These are phyloP conservation scores for Crinitomyces ghanaensis DNA, from an alignment of 805 yeast species.

Conservation along the genomic window DNA sequence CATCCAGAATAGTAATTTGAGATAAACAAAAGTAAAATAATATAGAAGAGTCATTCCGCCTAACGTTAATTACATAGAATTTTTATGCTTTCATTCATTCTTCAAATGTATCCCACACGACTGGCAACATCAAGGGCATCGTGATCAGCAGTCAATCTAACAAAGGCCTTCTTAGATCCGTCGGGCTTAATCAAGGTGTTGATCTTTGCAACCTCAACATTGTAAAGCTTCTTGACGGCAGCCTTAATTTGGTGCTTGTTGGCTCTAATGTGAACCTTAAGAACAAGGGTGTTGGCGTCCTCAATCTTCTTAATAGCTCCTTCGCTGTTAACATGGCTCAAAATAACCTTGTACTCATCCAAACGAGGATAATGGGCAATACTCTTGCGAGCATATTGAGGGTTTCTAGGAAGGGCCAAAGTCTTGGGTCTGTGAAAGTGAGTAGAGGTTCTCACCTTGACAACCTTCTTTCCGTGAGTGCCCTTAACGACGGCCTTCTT, in stretches of 20 bases:
- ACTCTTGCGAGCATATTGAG: constrained; percentile 90
- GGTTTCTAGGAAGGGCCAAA: constrained; percentile 82
- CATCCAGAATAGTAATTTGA: no score
- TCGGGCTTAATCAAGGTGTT: constrained; percentile 98
- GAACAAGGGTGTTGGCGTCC: constrained; percentile 97
- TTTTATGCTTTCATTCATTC: no score
- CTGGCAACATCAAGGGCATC: constrained; percentile 99
- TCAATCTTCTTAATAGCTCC: constrained; percentile 99
- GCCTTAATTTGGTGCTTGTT: constrained; percentile 98
- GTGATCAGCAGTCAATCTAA: constrained; percentile 96
- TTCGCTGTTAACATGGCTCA: constrained; percentile 93
- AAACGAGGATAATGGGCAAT: constrained; percentile 96
- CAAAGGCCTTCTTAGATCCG: constrained; percentile 99
- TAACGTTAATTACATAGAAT: no score
- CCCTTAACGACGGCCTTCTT: constrained; percentile 99
- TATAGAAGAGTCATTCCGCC: neutral
- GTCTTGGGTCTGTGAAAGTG: constrained; percentile 98
- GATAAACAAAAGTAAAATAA: no score
- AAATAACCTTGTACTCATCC: constrained; percentile 90
- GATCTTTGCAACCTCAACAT: constrained; percentile 85
- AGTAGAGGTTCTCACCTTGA: constrained; percentile 89
- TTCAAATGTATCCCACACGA: constrained; percentile 97
- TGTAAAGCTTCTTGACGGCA: constrained; percentile 97
- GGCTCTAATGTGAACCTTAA: constrained; percentile 94
- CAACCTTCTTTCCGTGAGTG: constrained; percentile 78